A percentile compares a stretch with the other conserved stretches of the same genome.
These are phyloP conservation scores for Talaromyces atroroseus DNA, from an alignment of 2,329 filamentous ascomycete species.

Conservation along the genomic window DNA sequence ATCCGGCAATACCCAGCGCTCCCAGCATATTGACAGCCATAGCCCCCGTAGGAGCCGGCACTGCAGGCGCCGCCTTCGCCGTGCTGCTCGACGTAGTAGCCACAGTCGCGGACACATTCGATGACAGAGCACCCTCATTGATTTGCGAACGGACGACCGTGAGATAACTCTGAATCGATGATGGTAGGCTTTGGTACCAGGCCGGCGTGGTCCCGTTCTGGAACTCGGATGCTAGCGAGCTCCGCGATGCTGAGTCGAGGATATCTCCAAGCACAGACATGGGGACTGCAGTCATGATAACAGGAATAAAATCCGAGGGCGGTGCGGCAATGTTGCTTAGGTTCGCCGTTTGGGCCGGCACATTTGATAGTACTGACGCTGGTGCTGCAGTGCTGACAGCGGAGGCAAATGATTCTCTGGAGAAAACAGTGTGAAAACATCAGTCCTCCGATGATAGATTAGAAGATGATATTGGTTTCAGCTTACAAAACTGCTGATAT, in stretches of 20 bases:
- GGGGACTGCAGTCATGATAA: conserved; percentile 29
- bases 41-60: conserved; percentile 7
- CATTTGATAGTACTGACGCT: conserved; percentile 1
- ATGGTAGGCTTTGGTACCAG: conserved; percentile 28
- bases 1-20: conserved; percentile 12
- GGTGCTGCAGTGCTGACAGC: conserved; percentile 8
- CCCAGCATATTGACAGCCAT: conserved; percentile 17
- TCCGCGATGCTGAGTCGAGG: conserved; percentile 24
- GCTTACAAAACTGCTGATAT: conserved; percentile 10
- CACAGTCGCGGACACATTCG: conserved; percentile 19
- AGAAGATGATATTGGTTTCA: not conserved
- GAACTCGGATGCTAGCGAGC: conserved; percentile 26
- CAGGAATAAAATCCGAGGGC: conserved; percentile 24
- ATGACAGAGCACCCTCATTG: conserved; percentile 22
- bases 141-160: conserved; percentile 27
- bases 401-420: conserved; percentile 8
- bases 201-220: conserved; percentile 27
- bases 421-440: not conserved
- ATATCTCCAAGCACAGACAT: conserved; percentile 26
- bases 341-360: conserved; percentile 22
- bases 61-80: conserved; percentile 7
- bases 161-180: conserved; percentile 29
- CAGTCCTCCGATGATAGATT: not conserved
- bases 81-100: conserved; percentile 15
- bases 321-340: conserved; percentile 29